Evolutionary conservation across 2,329 filamentous ascomycete species (phyloP).

Genomic region (Pochonia chlamydosporia): DNA sequence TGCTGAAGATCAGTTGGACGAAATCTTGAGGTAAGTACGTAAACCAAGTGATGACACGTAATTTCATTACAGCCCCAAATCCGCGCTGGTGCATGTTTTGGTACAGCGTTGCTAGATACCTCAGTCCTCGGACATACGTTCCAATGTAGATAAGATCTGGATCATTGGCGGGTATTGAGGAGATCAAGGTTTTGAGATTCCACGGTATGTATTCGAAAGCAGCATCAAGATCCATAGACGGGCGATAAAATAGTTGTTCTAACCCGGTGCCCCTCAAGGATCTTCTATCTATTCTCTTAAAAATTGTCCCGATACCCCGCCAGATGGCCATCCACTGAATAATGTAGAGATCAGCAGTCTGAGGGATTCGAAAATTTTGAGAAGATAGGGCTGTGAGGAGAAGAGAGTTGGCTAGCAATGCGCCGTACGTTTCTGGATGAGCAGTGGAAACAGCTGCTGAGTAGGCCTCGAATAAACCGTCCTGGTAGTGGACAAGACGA

Average conservation of each 20-base stretch:
- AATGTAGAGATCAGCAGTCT: conserved; percentile 40
- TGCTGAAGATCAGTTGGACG: conserved; percentile 34
- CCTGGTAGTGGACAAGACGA: conserved; percentile 38
- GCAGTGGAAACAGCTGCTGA: conserved; percentile 43
- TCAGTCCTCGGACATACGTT: conserved; percentile 40
- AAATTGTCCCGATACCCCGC: conserved; percentile 45
- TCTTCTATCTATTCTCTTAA: conserved; percentile 26
- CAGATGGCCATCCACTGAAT: conserved; percentile 52
- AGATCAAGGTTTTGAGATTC: conserved; percentile 43
- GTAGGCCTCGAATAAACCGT: conserved; percentile 44
- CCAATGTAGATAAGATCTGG: conserved; percentile 31
- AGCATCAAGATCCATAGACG: conserved; percentile 39
- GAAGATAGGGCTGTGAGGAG: conserved; percentile 46
- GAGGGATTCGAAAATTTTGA: conserved; percentile 43
- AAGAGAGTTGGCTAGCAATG: conserved; percentile 46
- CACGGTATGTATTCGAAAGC: conserved; percentile 36
- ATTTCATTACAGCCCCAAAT: conserved; percentile 36
- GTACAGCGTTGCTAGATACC: conserved; percentile 47
- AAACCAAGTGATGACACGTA: conserved; percentile 48
- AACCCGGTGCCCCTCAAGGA: conserved; percentile 35
- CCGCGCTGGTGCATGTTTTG: conserved; percentile 36
- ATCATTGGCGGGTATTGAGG: conserved; percentile 36
- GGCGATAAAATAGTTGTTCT: conserved; percentile 41
- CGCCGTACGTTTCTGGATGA: conserved; percentile 38
- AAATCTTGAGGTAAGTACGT: conserved; percentile 43